These are phyloP conservation scores for Vaccinium myrtillus DNA, from an alignment of 148 eudicot genomes.

Conservation along the genomic window DNA sequence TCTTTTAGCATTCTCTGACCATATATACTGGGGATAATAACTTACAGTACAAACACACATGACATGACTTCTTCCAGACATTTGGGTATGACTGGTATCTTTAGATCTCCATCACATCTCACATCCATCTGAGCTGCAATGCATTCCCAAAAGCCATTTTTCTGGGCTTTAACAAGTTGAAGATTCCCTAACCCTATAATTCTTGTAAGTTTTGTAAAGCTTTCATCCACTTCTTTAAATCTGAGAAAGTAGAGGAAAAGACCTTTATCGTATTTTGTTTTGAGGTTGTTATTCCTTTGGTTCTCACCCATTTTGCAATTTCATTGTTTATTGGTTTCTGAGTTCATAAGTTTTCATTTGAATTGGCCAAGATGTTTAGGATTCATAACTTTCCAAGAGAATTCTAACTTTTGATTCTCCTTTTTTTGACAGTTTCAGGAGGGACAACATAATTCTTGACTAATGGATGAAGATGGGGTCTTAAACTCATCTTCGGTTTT, in stretches of 20 bases:
- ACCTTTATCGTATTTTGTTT: slow-evolving; percentile 7
- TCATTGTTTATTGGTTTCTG: background rate
- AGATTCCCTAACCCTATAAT: background rate
- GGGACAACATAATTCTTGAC: slow-evolving; percentile 22
- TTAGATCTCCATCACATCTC: slow-evolving; percentile 21
- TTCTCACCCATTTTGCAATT: background rate
- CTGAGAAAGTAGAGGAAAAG: background rate
- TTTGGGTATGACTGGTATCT: slow-evolving; percentile 16
- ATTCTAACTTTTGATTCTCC: slow-evolving; percentile 7
- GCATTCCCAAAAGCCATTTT: background rate
- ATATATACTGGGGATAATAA: slow-evolving; percentile 15
- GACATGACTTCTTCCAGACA: slow-evolving; percentile 19
- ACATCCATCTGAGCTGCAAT: slow-evolving; percentile 10
- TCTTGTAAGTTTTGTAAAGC: background rate
- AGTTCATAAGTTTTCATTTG: background rate
- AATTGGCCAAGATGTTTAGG: background rate
- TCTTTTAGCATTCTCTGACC: slow-evolving; percentile 36
- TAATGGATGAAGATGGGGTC: slow-evolving; percentile 58
- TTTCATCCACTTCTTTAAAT: background rate
- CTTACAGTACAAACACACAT: background rate
- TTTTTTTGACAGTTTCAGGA: slow-evolving; percentile 14
- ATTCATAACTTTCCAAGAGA: background rate
- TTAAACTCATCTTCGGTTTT: slow-evolving; percentile 24
- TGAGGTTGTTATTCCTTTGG: slow-evolving; percentile 5
- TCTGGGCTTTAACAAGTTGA: background rate